Base-by-base conservation (phyloP, 148 eudicot species). In the Limonium bicolor region DNA sequence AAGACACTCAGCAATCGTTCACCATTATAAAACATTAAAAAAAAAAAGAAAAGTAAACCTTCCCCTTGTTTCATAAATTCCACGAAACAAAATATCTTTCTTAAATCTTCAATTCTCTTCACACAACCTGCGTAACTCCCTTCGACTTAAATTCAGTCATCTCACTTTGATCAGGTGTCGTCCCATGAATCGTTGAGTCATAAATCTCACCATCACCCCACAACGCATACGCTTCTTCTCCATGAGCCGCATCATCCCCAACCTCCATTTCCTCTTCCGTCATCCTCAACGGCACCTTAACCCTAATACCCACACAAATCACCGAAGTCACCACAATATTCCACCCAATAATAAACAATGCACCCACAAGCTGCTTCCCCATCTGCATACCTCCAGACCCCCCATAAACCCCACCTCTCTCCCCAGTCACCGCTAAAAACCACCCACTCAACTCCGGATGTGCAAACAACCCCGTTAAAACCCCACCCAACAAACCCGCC, bases 161-260 rank as follows among this genome's bases (percentile, higher is more conserved):
- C n/a, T n/a, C n/a, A n/a, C n/a, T n/a, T n/a, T n/a, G n/a, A n/a
- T n/a, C n/a, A n/a, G n/a, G n/a, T n/a, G n/a, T n/a, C n/a, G n/a
- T n/a, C n/a, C n/a, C n/a, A n/a, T n/a, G n/a, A 31, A 64, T 70
- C 59, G 67, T 51, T 1, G 55, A 9, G 21, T 73, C 80, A 43
- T 56, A 73, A 24, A 53, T 62, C 41, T 78, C 86, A 1, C 80
- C 86, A 29, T 78, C 86, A 6, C n/a, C 86, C 86, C 86, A 78
- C 41, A 78, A 49, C 0, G 86, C 86, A 30, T 78, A 78, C 0
- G 86, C 86, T 59, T 78, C 86, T 31, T 78, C 86, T 0, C 86
- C 85, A 26, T 78, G 86, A 19, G 77, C 86, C 0, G 86, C 80
- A 17, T 78, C 76, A 27, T 78, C 86, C 3, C 86, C 86, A 2